Evolutionary conservation across 345 rosid species (phyloP), one percentile per base, ranked within the genome.

Genomic region (Salix udensis): DNA sequence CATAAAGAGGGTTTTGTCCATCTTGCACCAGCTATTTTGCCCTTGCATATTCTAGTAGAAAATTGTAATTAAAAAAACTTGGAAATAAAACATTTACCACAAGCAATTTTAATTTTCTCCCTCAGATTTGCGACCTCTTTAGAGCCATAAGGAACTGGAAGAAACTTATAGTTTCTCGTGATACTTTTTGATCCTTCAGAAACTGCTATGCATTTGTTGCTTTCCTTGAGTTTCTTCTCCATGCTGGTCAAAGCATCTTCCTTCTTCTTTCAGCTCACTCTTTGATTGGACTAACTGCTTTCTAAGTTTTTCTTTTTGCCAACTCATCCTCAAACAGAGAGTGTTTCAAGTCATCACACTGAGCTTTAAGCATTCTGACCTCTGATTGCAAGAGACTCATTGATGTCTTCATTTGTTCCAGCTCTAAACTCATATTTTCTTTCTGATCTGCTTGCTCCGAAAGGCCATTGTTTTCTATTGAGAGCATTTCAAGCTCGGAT

Each of bases 201-300:
- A 65, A 84, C 77, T 7, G 85, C 70, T 4, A 74, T 67, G 58
- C 79, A 82, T 70, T 78, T 83, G 68, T 73, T 87, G 88, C 84
- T 84, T 69, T 82, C 79, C 30, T 78, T 78, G 42, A 77, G 76
- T 81, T 85, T 86, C 89, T 91, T 91, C 85, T 91, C 92, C 39
- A 84, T 48, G 77, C 67, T 72, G 48, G 61, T 55, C 67, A 84
- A 74, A 44, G 83, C 87, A 44, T 85, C 91, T 66, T 90, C 91
- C 84, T 88, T 91, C 85, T 85, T 89, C 89, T 86, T 86, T 86
- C 64, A 93, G 85, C 78, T 93, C 96, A 46, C 85, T 86, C 87
- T 83, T 88, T 67, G 89, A 71, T 76, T 84, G 85, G 67, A 76
- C 72, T 7, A 88, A 83, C 74, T 91, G 90, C 82, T 86, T 89